Evolutionary conservation across 352 stramenopile genomes (phyloP).

Genomic region (Globisporangium iwayamae): DNA sequence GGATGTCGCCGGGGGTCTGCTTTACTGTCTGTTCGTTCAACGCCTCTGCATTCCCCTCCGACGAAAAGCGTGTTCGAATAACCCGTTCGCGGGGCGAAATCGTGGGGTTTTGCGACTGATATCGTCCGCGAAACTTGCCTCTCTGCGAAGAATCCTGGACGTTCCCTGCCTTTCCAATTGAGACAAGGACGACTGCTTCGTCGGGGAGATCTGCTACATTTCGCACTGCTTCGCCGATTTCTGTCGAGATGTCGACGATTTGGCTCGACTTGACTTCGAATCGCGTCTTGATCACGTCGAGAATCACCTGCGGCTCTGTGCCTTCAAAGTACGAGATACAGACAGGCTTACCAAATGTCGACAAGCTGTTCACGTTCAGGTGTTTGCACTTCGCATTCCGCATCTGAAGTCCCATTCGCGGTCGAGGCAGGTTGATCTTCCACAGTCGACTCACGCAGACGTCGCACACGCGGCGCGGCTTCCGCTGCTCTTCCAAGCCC

Average conservation of each 20-base stretch:
- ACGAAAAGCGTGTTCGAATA: slow-evolving; percentile 51
- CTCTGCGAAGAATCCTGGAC: slow-evolving; percentile 53
- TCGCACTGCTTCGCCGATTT: slow-evolving; percentile 63
- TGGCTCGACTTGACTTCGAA: slow-evolving; percentile 75
- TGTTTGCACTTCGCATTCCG: slow-evolving; percentile 52
- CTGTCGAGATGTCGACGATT: slow-evolving; percentile 72
- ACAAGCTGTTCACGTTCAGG: slow-evolving; percentile 75
- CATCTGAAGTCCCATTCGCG: slow-evolving; percentile 50
- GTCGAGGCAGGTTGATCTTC: slow-evolving; percentile 78
- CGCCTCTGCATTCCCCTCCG: slow-evolving; percentile 42
- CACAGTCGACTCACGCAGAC: slow-evolving; percentile 72
- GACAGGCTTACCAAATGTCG: slow-evolving; percentile 71
- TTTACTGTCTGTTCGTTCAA: slow-evolving; percentile 28
- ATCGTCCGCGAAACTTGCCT: slow-evolving; percentile 14
- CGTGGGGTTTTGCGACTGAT: slow-evolving; percentile 16
- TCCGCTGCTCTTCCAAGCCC: slow-evolving; percentile 41
- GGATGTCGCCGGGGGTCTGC: slow-evolving; percentile 12
- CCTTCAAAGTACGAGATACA: slow-evolving; percentile 82
- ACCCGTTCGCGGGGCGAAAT: slow-evolving; percentile 33
- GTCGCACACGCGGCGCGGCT: slow-evolving; percentile 66
- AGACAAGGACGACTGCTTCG: slow-evolving; percentile 68
- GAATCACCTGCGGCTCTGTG: slow-evolving; percentile 63
- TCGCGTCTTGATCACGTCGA: slow-evolving; percentile 74
- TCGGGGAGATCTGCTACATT: slow-evolving; percentile 51
- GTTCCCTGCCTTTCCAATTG: slow-evolving; percentile 73